These are phyloP conservation scores for Phalaenopsis equestris DNA, from an alignment of 106 monocot species.

Conservation along the genomic window DNA sequence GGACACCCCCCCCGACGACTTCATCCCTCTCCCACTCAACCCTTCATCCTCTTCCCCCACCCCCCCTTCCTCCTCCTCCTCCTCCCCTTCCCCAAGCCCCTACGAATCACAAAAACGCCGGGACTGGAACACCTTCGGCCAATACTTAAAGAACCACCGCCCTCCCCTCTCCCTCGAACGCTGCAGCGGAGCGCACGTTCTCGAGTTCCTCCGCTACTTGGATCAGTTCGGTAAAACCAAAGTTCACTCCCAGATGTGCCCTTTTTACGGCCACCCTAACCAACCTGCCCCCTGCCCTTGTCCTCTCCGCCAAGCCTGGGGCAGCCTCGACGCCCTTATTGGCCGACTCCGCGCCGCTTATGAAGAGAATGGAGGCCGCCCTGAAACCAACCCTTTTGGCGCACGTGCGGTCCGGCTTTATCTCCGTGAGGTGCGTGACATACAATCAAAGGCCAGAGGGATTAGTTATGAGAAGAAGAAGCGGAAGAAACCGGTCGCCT, in stretches of 20 bases:
- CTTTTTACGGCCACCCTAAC: conserved; percentile 54
- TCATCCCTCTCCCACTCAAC: conserved; percentile 4
- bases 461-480: conserved; percentile 65
- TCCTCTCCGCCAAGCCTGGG: conserved; percentile 57
- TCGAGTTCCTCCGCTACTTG: conserved; percentile 63
- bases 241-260: conserved; percentile 47
- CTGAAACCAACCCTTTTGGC: conserved; percentile 49
- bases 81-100: conserved; percentile 29
- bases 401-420: conserved; percentile 50
- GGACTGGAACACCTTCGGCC: conserved; percentile 69
- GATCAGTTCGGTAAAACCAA: conserved; percentile 78
- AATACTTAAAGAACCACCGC: conserved; percentile 54
- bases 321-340: conserved; percentile 45
- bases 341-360: conserved; percentile 58
- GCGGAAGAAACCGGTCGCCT: conserved; percentile 29
- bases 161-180: conserved; percentile 43
- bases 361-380: conserved; percentile 50
- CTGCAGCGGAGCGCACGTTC: conserved; percentile 68
- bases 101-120: conserved; percentile 68
- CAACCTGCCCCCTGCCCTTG: conserved; percentile 53
- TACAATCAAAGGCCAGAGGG: conserved; percentile 41
- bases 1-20: conserved; percentile 13
- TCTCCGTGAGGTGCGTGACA: conserved; percentile 49
- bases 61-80: conserved; percentile 7
- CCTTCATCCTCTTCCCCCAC: conserved; percentile 8